These are phyloP conservation scores for Trichoderma breve DNA, from an alignment of 2,329 filamentous ascomycete genomes.

Conservation along the genomic window DNA sequence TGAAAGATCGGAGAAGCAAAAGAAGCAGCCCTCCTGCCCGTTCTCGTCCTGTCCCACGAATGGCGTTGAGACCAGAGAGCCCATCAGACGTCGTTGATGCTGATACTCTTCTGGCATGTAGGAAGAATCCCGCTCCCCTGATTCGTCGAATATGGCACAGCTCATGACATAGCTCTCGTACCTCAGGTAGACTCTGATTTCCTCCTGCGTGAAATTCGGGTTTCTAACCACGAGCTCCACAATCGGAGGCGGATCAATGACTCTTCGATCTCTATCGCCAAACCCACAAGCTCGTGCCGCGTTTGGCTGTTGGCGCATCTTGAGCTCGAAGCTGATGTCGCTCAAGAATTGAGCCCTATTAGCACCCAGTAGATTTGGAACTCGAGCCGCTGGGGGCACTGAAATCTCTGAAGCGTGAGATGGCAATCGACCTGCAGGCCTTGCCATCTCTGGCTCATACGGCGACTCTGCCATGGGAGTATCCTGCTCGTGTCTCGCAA, in stretches of 20 bases:
- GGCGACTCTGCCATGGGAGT: not conserved
- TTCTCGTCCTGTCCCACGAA: constrained; percentile 75
- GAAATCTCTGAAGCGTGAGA: not conserved
- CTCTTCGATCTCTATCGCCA: constrained; percentile 75
- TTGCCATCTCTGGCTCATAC: not conserved
- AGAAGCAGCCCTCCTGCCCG: constrained; percentile 74
- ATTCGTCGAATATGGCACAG: constrained; percentile 72
- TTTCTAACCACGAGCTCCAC: constrained; percentile 69
- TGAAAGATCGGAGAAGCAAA: constrained; percentile 80
- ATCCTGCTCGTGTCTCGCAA: not conserved
- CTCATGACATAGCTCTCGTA: constrained; percentile 70
- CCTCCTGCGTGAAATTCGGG: constrained; percentile 51
- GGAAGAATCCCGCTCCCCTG: constrained; percentile 65
- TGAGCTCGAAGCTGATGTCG: constrained; percentile 32
- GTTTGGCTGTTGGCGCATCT: constrained; percentile 72
- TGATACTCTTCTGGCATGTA: constrained; percentile 69
- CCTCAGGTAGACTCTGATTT: constrained; percentile 51
- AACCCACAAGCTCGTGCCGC: constrained; percentile 80
- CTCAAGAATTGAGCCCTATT: constrained; percentile 23
- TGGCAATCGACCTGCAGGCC: not conserved
- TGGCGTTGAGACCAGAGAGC: constrained; percentile 71
- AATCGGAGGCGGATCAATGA: constrained; percentile 82
- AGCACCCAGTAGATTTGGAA: constrained; percentile 31
- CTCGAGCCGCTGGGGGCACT: constrained; percentile 6
- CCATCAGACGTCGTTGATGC: constrained; percentile 75